Evolutionary conservation across 2,329 filamentous ascomycete genomes (phyloP).

Genomic region (Claviceps lovelessii): DNA sequence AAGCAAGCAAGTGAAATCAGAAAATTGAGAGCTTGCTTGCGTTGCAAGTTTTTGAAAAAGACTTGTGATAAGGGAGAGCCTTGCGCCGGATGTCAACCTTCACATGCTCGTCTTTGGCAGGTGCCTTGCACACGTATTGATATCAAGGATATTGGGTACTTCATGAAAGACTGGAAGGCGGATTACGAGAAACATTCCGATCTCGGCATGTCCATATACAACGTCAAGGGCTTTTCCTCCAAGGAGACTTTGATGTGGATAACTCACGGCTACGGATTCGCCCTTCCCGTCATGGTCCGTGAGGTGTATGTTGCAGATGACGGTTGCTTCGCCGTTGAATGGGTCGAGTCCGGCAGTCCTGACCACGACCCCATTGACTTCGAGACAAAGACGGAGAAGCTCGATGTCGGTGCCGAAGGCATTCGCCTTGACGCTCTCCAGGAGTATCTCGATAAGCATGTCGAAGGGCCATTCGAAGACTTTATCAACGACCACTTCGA

Average conservation of each 20-base stretch:
- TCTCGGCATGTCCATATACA: slow-evolving; percentile 78
- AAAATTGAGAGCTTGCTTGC: slow-evolving; percentile 81
- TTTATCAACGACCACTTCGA: slow-evolving; percentile 96
- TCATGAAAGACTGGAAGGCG: slow-evolving; percentile 98
- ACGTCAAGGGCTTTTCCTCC: slow-evolving; percentile 71
- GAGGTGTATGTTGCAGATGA: slow-evolving; percentile 88
- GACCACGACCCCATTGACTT: slow-evolving; percentile 64
- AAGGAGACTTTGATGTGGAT: slow-evolving; percentile 70
- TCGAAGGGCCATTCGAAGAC: slow-evolving; percentile 79
- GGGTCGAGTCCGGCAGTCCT: slow-evolving; percentile 64
- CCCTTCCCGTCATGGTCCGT: slow-evolving; percentile 80
- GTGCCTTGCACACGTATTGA: slow-evolving; percentile 95
- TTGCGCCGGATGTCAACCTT: slow-evolving; percentile 87
- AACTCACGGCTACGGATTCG: slow-evolving; percentile 90
- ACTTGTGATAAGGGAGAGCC: slow-evolving; percentile 96
- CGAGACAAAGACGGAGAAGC: slow-evolving; percentile 72
- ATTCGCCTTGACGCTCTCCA: slow-evolving; percentile 68
- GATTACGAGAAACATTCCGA: slow-evolving; percentile 87
- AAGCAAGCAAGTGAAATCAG: slow-evolving; percentile 95
- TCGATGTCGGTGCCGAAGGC: slow-evolving; percentile 80
- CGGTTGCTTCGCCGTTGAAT: slow-evolving; percentile 84
- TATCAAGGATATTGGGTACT: slow-evolving; percentile 96
- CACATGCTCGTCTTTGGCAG: slow-evolving; percentile 90
- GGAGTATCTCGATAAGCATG: slow-evolving; percentile 89
- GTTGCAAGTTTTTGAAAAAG: slow-evolving; percentile 98